Base-by-base conservation (phyloP, 2,329 filamentous ascomycete species). In the Zasmidium citrigriseum region DNA sequence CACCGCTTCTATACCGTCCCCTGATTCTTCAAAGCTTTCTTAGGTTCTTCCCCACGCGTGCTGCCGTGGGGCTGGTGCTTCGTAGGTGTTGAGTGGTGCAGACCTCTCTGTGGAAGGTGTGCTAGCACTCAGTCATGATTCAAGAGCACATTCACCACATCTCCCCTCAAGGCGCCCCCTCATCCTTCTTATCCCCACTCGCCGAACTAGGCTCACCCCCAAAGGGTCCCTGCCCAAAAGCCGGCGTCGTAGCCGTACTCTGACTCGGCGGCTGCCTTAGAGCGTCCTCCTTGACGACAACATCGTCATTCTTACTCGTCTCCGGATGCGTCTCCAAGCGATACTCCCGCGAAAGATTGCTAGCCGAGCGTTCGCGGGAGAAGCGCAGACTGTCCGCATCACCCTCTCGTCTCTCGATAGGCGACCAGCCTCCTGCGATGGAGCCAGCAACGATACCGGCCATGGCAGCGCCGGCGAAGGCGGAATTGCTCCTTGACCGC, bases 381-480 rank as follows among this genome's bases (percentile, higher is more conserved):
- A 68, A 63, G 1, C 57, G 60, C 21, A 66, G 53, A 44, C 59
- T 63, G 22, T 66, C 60, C 18, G n/a, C 54, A 24, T 77, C 75
- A 52, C 77, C 73, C 34, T 74, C 69, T 38, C 68, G 68, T 27
- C 83, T 77, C 59, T 87, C 86, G 55, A 86, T 83, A 1, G 89
- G 89, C 49, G 88, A 90, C 89, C 89, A 93, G 25, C 87, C 73
- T 12, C 72, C 88, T 14, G 86, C 89, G 29, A 93, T 84, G 68
- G 87, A 88, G 46, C 89, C 89, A 9, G 89, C 90, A 51, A 93
- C 85, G 58, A 93, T 88, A 60, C 90, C 90, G n/a, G 89, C 88
- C 89, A 92, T 92, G 60, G 91, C 89, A 7, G 87, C 86, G 1
- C 89, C 87, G 1, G 89, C 89, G 11, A 93, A 80, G 1, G 88